Evolutionary conservation across 345 rosid genomes (phyloP).

Genomic region (Hibiscus syriacus): DNA sequence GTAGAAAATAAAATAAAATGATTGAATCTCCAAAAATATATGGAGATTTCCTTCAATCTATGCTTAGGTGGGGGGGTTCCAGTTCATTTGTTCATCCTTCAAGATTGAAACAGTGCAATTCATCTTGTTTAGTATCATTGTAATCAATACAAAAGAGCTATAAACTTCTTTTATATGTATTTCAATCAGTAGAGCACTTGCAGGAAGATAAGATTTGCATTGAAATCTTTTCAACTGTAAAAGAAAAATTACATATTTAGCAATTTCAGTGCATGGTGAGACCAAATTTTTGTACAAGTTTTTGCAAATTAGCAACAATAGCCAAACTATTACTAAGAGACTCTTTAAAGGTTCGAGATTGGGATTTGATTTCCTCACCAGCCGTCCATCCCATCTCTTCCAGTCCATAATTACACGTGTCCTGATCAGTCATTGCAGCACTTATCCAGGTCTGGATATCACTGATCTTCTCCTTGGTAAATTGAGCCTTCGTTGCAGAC

Average conservation of each 20-base stretch:
- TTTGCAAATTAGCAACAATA: slow-evolving; percentile 47
- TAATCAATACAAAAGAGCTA: too few relatives aligned
- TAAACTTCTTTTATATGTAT: too few relatives aligned
- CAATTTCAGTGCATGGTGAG: slow-evolving; percentile 29
- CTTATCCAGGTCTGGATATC: slow-evolving; percentile 77
- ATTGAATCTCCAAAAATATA: not conserved
- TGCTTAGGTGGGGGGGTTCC: too few relatives aligned
- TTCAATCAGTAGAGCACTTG: too few relatives aligned
- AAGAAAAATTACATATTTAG: too few relatives aligned
- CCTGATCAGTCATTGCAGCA: slow-evolving; percentile 59
- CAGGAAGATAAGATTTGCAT: too few relatives aligned
- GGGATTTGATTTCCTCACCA: slow-evolving; percentile 34
- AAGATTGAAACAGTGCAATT: too few relatives aligned
- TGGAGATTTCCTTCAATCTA: too few relatives aligned
- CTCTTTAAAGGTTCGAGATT: slow-evolving; percentile 36
- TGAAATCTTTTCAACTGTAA: too few relatives aligned
- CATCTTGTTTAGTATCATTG: too few relatives aligned
- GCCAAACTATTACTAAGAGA: slow-evolving; percentile 63
- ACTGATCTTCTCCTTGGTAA: slow-evolving; percentile 31
- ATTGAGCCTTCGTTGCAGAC: slow-evolving; percentile 24
- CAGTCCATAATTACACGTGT: slow-evolving; percentile 65
- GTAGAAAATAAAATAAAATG: not conserved
- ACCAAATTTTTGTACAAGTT: slow-evolving; percentile 35
- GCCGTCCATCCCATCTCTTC: slow-evolving; percentile 54
- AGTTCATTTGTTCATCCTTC: too few relatives aligned